Base-by-base conservation (phyloP, 2,329 filamentous ascomycete species). In the Coniochaeta hoffmannii region DNA sequence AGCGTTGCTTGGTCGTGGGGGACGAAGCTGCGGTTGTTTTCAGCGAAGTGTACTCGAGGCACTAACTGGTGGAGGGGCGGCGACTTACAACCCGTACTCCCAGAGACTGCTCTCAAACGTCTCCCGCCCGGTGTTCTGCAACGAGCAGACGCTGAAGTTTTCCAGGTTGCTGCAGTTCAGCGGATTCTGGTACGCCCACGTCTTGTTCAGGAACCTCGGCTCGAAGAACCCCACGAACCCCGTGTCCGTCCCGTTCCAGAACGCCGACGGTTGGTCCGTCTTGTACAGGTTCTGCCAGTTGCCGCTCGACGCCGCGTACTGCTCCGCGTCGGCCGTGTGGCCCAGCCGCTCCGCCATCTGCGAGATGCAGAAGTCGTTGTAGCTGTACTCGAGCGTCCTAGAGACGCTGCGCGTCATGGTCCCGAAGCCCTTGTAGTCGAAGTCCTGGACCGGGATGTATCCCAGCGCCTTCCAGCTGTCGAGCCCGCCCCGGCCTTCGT, bases 301-400 rank as follows among this genome's bases (percentile, higher is more conserved):
- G 1, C 72, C 72, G 53, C 83, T 81, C 0, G 83, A 79, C 0
- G 68, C 67, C 0, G 80, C 64, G 57, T 89, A 90, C 63, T 80
- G 85, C 53, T 80, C 73, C 24, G 76, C 73, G 51, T 88, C 86
- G 0, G 65, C 69, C 2, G 73, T 71, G 12, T 80, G 75, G 1
- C 80, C 81, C 36, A 88, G 66, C 0, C 71, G 74, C 10, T 75
- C 74, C 0, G 86, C 86, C 55, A 90, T 80, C 50, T 82, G 74
- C 0, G 83, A 75, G 55, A 89, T 84, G 60, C 81, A 83, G 62
- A 83, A 92, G 69, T 91, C 88, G 60, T 91, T 83, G 68, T 91
- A 91, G 7, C 85, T 82, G 65, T 92, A 92, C 66, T 91, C 88
- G 0, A 91, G 79, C 0, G 87, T 90, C 8, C 88, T 77, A 1